Conservation (phyloP, 345 rosid species). For the Passiflora organensis region DNA sequence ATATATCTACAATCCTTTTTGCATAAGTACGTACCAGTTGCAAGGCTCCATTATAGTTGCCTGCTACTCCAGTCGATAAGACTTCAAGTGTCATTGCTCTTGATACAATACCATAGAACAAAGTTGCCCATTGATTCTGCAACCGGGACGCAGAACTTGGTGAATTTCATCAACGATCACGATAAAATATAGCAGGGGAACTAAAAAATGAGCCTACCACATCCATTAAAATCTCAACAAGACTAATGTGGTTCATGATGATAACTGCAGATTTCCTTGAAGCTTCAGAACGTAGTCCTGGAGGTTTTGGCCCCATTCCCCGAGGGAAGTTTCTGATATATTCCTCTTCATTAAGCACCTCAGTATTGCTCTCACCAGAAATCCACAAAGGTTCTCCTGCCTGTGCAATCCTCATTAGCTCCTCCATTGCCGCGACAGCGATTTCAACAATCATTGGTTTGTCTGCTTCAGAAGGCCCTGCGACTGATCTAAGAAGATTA, state of each 20-base stretch:
- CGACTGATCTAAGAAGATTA: constrained; percentile 50
- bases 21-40: constrained; percentile 67
- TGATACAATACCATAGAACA: constrained; percentile 84
- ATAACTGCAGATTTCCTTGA: constrained; percentile 77
- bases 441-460: constrained; percentile 87
- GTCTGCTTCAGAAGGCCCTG: constrained; percentile 67
- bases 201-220: constrained; percentile 40
- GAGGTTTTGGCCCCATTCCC: constrained; percentile 75
- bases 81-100: constrained; percentile 86
- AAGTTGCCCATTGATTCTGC: constrained; percentile 82
- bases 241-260: constrained; percentile 75
- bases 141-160: neutral
- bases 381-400: constrained; percentile 78
- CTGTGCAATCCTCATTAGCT: constrained; percentile 76
- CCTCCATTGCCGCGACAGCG: constrained; percentile 97
- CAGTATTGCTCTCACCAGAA: constrained; percentile 35
- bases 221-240: constrained; percentile 93
- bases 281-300: constrained; percentile 74
- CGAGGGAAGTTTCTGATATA: constrained; percentile 72
- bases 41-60: constrained; percentile 91
- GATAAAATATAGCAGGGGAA: neutral
- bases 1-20: too few relatives aligned
- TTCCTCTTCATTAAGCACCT: constrained; percentile 69
- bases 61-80: constrained; percentile 92
- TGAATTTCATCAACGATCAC: neutral